Evolutionary conservation across 495 filamentous ascomycete genomes (phyloP), one percentile per base, ranked within the genome.

Genomic region (Aspergillus ellipticus): DNA sequence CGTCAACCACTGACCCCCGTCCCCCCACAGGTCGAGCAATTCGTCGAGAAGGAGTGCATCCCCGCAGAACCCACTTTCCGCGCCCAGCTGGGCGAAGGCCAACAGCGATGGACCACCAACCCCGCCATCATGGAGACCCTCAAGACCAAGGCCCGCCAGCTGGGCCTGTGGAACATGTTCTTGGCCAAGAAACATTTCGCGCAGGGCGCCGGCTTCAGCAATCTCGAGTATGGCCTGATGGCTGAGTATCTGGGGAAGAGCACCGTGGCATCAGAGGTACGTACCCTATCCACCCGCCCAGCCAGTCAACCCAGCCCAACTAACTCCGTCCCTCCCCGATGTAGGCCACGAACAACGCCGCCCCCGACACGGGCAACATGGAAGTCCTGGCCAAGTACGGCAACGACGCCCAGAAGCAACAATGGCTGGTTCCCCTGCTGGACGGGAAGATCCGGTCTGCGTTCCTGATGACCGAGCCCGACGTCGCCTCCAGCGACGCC

Each of bases 141-240:
- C 59, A 98, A 98, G 80, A 72, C 75, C 47, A 89, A 89, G 66
- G 94, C 94, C 11, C 82, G 81, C 66, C 79, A 86, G 64, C 77
- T 92, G n/a, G 94, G 94, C 0, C 79, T 98, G 42, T 98, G 94
- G 94, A 98, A 98, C 70, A 88, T 98, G 84, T 98, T 98, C 79
- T 72, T 98, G 56, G 88, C 93, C 45, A 93, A 89, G 74, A 90
- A 85, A 61, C 92, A 97, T 75, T 97, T 96, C 80, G 88, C 85
- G 58, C 89, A 97, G 72, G 93, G 92, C 15, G 92, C 93, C 4
- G 92, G 91, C 31, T 93, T 88, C 73, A 88, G 83, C 10, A 96
- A 96, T 69, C 77, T 96, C 17, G 92, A 96, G 69, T 96, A 96
- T 64, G 92, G 89, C 3, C 71, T 96, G 68, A 96, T 96, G 87